Conservation (phyloP, 257 asterid species). For the Penstemon davidsonii region DNA sequence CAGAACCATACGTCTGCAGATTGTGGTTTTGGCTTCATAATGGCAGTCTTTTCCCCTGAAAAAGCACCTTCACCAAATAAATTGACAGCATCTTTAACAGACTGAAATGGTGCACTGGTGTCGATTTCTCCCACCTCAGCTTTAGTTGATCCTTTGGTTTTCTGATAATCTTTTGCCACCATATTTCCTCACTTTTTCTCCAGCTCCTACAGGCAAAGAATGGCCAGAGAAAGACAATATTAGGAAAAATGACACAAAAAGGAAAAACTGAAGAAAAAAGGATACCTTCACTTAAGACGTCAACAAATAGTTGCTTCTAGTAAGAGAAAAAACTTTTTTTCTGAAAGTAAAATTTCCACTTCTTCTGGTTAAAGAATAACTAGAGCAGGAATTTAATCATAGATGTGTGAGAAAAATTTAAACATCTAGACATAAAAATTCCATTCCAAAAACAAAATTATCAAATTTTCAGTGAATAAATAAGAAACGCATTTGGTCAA, state of each 20-base stretch:
- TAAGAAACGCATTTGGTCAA: too few species aligned
- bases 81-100: slow-evolving; percentile 94
- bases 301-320: too few species aligned
- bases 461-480: too few species aligned
- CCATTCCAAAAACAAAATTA: too few species aligned
- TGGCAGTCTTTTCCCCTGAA: slow-evolving; percentile 71
- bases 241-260: background rate
- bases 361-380: background rate
- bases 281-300: too few species aligned
- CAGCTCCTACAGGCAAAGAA: slow-evolving; percentile 28
- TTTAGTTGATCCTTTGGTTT: slow-evolving; percentile 58
- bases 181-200: slow-evolving; percentile 40
- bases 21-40: slow-evolving; percentile 65
- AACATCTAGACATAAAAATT: too few species aligned
- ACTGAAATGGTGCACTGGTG: slow-evolving; percentile 91
- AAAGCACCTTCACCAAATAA: slow-evolving; percentile 91
- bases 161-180: slow-evolving; percentile 82
- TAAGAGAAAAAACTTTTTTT: too few species aligned
- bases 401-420: too few species aligned
- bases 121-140: slow-evolving; percentile 89
- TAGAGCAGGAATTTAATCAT: too few species aligned
- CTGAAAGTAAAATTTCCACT: background rate
- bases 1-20: slow-evolving; percentile 63
- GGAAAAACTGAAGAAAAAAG: background rate
- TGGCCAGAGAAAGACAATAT: slow-evolving; percentile 5